A percentile compares a stretch with the other conserved stretches of the same genome.
phyloP scores from a whole-genome alignment of 352 stramenopile genomes.

The Phytophthora multivora region DNA sequence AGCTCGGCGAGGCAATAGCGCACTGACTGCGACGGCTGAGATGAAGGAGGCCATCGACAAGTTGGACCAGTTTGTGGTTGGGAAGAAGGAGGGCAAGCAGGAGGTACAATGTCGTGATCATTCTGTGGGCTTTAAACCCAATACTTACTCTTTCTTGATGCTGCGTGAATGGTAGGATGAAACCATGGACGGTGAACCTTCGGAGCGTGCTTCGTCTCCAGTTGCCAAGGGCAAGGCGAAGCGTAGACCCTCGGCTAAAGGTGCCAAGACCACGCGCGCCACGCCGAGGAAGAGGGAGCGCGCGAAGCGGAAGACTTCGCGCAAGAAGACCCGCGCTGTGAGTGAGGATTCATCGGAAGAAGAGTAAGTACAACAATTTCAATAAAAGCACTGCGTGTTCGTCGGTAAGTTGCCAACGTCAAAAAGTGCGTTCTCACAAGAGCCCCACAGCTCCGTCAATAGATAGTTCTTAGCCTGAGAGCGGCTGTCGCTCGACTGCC shows the following conservation, averaged over 20 bases:
- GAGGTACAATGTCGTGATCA: slow-evolving; percentile 32
- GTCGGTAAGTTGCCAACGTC: slow-evolving; percentile 1
- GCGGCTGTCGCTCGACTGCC: slow-evolving; percentile 38
- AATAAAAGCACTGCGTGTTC: slow-evolving; percentile 19
- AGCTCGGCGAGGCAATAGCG: slow-evolving; percentile 44
- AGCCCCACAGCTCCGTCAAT: neutral
- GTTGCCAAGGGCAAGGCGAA: slow-evolving; percentile 37
- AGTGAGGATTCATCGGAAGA: slow-evolving; percentile 36
- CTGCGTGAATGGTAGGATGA: slow-evolving; percentile 21
- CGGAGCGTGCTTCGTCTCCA: slow-evolving; percentile 36
- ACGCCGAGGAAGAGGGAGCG: slow-evolving; percentile 36
- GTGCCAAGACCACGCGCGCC: slow-evolving; percentile 20
- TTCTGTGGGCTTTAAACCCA: neutral
- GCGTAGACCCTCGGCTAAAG: slow-evolving; percentile 33
- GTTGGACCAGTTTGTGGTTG: slow-evolving; percentile 60
- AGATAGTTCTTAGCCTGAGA: slow-evolving; percentile 24
- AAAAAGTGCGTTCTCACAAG: neutral
- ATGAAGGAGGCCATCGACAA: slow-evolving; percentile 80
- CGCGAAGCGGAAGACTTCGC: slow-evolving; percentile 32
- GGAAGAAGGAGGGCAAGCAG: slow-evolving; percentile 59
- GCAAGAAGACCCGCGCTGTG: slow-evolving; percentile 30
- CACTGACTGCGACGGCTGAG: slow-evolving; percentile 50
- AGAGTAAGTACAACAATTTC: slow-evolving; percentile 19
- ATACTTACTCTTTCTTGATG: neutral
- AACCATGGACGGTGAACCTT: slow-evolving; percentile 15